Base-by-base conservation (phyloP, 306 rosid genomes). In the Leucaena leucocephala region DNA sequence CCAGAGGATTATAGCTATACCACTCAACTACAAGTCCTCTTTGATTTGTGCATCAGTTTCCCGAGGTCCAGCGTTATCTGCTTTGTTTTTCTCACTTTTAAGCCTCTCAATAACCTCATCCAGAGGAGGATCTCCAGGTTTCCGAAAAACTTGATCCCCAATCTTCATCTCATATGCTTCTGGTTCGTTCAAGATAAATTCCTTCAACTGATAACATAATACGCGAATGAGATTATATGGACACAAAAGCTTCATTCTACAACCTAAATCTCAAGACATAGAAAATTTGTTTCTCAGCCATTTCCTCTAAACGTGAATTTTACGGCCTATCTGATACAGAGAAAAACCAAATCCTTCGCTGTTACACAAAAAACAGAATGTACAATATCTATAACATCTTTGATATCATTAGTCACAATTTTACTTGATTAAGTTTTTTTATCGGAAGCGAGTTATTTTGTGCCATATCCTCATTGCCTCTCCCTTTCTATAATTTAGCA, bases 161-260 rank as follows among this genome's bases (percentile, higher is more conserved):
- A 95, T 85, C 86, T 92, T 92, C 9, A 95, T 70, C 87, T 95
- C 98, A 7, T 92, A 92, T 2, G 98, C 93, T 73, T 92, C 98
- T 62, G 92, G 76, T 84, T 95, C 97, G 62, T 74, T 82, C 49
- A 89, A 87, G 80, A 90, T 85, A 59, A 91, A 95, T 82, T 92
- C 97, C 89, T 89, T 95, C 90, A 95, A 76, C 98, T 95, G 92
- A 33, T 45, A 35, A 42, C 71, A 70, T 36, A 27, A 52, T 61
- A 78, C 3, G 68, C 79, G 7, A 22, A 50, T 69, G 65, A 77
- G 72, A 76, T 19, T 19, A 36, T 8, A 73, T 66, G 46, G 48
- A 74, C 13, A 50, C 33, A 6, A 50, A 63, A 43, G 10, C 69
- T 3, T 33, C 39, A 61, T 22, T 22, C 1, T 55, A 12, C 35